Conservation (phyloP, 2,329 filamentous ascomycete species). For the Paraconiothyrium brasiliense region DNA sequence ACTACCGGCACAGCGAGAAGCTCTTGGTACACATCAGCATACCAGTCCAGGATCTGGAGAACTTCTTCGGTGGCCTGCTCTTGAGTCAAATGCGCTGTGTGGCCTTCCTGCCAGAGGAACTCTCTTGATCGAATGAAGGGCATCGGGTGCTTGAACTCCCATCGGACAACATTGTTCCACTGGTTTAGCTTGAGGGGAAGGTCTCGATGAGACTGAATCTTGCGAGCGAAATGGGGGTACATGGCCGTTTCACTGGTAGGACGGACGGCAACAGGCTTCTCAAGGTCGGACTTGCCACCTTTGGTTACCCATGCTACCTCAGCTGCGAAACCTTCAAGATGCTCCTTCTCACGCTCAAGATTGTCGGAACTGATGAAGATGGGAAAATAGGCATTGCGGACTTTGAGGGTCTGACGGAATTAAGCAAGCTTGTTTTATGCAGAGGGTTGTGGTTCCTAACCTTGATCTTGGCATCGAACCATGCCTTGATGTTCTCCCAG, state of each 20-base stretch:
- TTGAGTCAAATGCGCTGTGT: constrained; percentile 89
- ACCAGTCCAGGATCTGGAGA: constrained; percentile 89
- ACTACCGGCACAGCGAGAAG: constrained; percentile 95
- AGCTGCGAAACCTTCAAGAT: constrained; percentile 96
- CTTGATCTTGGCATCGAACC: constrained; percentile 77
- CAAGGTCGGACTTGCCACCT: constrained; percentile 90
- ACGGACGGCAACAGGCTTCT: constrained; percentile 77
- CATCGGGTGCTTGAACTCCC: constrained; percentile 90
- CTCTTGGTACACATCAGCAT: constrained; percentile 91
- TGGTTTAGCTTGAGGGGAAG: constrained; percentile 94
- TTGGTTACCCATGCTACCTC: constrained; percentile 90
- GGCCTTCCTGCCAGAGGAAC: constrained; percentile 98
- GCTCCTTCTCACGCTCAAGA: constrained; percentile 86
- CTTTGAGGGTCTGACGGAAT: constrained; percentile 70
- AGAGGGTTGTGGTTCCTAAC: not conserved
- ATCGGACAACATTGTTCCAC: constrained; percentile 95
- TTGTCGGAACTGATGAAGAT: constrained; percentile 88
- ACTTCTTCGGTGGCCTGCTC: constrained; percentile 85
- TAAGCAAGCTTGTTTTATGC: not conserved
- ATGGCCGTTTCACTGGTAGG: constrained; percentile 81
- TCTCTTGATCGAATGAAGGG: constrained; percentile 87
- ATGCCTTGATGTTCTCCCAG: constrained; percentile 72
- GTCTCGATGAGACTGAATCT: constrained; percentile 96
- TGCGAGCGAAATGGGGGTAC: constrained; percentile 96
- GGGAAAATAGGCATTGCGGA: constrained; percentile 96